Percentiles rank a stretch among this genome's conserved stretches.
Evolutionary conservation across 495 filamentous ascomycete species (phyloP).

Genomic region (Glutinoglossum americanum): DNA sequence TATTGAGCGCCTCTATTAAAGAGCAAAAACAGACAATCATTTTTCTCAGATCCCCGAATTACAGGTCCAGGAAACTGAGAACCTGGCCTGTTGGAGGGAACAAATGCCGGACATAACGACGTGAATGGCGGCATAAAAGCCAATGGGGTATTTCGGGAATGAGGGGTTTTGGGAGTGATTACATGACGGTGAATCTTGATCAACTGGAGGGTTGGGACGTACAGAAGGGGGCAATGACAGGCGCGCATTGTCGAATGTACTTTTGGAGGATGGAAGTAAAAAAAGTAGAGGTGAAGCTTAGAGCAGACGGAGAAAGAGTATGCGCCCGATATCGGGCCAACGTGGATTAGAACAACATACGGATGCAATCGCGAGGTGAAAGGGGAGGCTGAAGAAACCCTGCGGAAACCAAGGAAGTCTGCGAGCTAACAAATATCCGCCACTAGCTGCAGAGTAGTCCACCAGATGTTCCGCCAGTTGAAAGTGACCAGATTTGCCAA

Average conservation of each 20-base stretch:
- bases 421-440: slow-evolving; percentile 1
- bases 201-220: slow-evolving; percentile 17
- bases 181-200: slow-evolving; percentile 40
- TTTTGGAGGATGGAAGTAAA: not conserved
- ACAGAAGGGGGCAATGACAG: slow-evolving; percentile 6
- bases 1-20: not conserved
- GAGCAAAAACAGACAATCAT: not conserved
- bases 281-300: slow-evolving; percentile 4
- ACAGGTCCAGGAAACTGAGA: not conserved
- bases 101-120: not conserved
- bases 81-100: not conserved
- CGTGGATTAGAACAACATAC: slow-evolving; percentile 8
- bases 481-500: not conserved
- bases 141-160: not conserved
- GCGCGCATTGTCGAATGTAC: not conserved
- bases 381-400: not conserved
- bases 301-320: slow-evolving; percentile 5
- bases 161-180: slow-evolving; percentile 10
- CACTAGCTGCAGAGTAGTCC: not conserved
- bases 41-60: not conserved
- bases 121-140: not conserved
- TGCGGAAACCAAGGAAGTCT: not conserved
- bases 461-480: not conserved
- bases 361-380: not conserved
- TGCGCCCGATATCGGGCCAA: slow-evolving; percentile 7